phyloP scores from a whole-genome alignment of 1,284 basidiomycete genomes.

The Fomitopsis schrenkii region DNA sequence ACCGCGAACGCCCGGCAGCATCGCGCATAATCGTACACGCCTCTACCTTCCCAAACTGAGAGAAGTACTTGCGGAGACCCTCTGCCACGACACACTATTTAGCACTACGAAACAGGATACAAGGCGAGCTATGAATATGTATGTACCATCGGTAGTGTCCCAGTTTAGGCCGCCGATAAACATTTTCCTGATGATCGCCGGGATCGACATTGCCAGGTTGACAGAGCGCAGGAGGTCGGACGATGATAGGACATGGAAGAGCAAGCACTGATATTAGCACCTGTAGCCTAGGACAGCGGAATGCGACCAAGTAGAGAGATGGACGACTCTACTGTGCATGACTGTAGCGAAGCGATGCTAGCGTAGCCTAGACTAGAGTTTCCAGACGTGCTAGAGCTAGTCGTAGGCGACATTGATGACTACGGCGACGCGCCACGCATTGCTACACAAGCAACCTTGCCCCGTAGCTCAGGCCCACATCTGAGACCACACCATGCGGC shows the following conservation, averaged over 20 bases:
- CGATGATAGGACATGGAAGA: constrained; percentile 28
- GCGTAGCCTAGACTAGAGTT: constrained; percentile 68
- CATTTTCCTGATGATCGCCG: constrained; percentile 77
- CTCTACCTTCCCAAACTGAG: constrained; percentile 80
- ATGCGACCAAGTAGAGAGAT: constrained; percentile 55
- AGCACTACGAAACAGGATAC: constrained; percentile 21
- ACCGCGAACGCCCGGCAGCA: constrained; percentile 83
- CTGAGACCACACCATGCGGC: constrained; percentile 20
- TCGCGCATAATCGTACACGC: constrained; percentile 96
- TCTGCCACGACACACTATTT: constrained; percentile 39
- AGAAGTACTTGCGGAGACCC: constrained; percentile 68
- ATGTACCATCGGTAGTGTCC: constrained; percentile 94
- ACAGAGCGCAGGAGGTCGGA: constrained; percentile 32
- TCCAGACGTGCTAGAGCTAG: constrained; percentile 53
- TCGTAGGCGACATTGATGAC: constrained; percentile 43
- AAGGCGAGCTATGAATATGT: constrained; percentile 28
- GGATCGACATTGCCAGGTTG: constrained; percentile 15
- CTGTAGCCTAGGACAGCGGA: constrained; percentile 66
- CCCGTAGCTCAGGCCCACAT: constrained; percentile 23
- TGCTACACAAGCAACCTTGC: constrained; percentile 27
- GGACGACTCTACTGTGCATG: constrained; percentile 68
- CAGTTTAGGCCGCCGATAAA: constrained; percentile 97
- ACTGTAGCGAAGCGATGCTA: constrained; percentile 39
- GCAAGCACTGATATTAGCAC: constrained; percentile 69
- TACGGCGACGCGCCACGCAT: constrained; percentile 30